Base-by-base conservation (phyloP, 2,329 filamentous ascomycete genomes). In the Phyllosticta citriasiana region DNA sequence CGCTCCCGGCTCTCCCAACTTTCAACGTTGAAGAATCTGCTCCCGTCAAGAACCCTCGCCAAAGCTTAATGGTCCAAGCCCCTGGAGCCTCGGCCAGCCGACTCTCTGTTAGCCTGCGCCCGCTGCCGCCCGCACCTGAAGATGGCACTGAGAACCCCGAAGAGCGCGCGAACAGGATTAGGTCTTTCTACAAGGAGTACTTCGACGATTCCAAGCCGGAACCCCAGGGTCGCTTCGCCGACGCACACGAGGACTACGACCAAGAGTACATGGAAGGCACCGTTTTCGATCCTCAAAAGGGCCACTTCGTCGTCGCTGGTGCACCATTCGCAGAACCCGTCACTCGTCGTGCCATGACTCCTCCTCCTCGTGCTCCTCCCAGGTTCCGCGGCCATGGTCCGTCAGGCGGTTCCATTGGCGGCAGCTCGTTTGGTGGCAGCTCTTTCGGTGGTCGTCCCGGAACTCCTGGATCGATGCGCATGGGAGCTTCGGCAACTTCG, bases 121-220 rank as follows among this genome's bases (percentile, higher is more conserved):
- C 94, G 24, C 81, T 99, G 64, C 91, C 91, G 40, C 90, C 33
- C 2, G 33, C 33, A 16, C 33, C 33, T 40, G 87, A 92, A 69
- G 89, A 96, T 65, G 85, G 89, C 53, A 84, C 87, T 2, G 94
- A 97, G 71, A 93, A 97, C 71, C 91, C 94, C 0, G 94, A 97
- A 74, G 87, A 93, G 70, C 86, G 94, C 69, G 94, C 94, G 65
- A 97, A 97, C 79, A 87, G 94, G 62, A 99, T 99, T 67, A 85
- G 94, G 73, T 99, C 94, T 3, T 99, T 99, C 79, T 99, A 99
- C 80, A 97, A 97, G 78, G 94, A 99, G 72, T 99, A 99, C 78
- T 99, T 99, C 68, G 94, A 97, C 66, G 93, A 97, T 52, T 84
- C 80, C 63, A 89, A 85, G 71, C 74, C 77, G 2, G 77, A 76